Conservation (phyloP, 2,329 filamentous ascomycete genomes). For the Trichoderma guizhouense region DNA sequence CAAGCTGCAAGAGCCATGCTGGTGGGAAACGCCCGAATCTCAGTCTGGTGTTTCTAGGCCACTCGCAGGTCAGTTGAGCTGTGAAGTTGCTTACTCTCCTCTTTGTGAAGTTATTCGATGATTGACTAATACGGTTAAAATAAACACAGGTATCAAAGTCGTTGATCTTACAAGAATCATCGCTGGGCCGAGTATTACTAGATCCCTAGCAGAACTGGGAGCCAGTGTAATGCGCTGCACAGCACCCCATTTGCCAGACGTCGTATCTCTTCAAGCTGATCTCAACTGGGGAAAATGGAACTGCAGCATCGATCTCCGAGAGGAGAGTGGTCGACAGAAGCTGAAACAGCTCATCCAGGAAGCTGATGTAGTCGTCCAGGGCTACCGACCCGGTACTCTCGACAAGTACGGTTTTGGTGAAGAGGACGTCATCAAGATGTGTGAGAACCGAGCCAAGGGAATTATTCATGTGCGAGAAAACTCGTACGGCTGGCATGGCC, state of each 20-base stretch:
- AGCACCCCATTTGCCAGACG: slow-evolving; percentile 1
- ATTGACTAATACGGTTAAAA: neutral
- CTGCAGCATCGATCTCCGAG: slow-evolving; percentile 47
- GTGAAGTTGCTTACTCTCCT: neutral
- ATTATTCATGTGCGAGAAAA: slow-evolving; percentile 47
- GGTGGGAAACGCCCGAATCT: slow-evolving; percentile 9
- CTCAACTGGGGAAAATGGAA: slow-evolving; percentile 56
- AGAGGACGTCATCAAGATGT: neutral
- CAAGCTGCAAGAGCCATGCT: slow-evolving; percentile 17
- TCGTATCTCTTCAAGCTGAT: slow-evolving; percentile 43
- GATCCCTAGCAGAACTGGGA: slow-evolving; percentile 37
- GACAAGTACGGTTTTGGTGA: slow-evolving; percentile 13
- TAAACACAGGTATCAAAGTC: slow-evolving; percentile 40
- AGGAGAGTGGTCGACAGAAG: slow-evolving; percentile 36
- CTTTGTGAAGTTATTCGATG: neutral
- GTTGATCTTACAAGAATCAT: slow-evolving; percentile 41
- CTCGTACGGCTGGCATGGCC: slow-evolving; percentile 52
- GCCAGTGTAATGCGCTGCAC: slow-evolving; percentile 70
- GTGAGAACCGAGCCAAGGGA: slow-evolving; percentile 8
- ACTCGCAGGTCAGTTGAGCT: slow-evolving; percentile 29
- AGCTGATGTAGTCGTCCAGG: slow-evolving; percentile 55
- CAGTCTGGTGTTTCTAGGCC: slow-evolving; percentile 25
- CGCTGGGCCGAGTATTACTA: neutral
- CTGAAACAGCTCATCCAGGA: slow-evolving; percentile 43
- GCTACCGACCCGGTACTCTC: slow-evolving; percentile 48